Base-by-base conservation (phyloP, 2,329 filamentous ascomycete genomes). In the Periconia sp. region DNA sequence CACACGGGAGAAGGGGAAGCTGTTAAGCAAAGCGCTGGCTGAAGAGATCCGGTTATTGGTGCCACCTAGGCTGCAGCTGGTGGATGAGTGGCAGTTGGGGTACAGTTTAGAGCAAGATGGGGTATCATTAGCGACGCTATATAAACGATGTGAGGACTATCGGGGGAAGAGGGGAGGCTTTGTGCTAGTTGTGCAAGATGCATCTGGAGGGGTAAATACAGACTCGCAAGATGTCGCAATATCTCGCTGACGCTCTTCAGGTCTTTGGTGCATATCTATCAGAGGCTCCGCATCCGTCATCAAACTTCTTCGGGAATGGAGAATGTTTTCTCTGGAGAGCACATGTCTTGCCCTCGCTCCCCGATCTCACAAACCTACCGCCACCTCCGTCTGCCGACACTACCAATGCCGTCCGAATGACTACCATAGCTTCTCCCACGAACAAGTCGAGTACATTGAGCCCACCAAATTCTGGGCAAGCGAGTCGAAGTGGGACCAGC, bases 21-120 rank as follows among this genome's bases (percentile, higher is more conserved):
- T 97, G 39, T 78, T 99, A 42, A 86, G 80, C 13, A 75, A 77
- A 36, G 80, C 84, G 9, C 76, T 97, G 21, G 94, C 92, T 3
- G 94, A 97, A 73, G 94, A 97, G 74, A 96, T 97, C 43, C 82
- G 94, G 34, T 81, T 95, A 26, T 85, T 97, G 61, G 77, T 97
- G 16, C 94, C 94, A 1, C 85, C 95, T 54, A 81, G 94, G 35
- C 73, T 97, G 47, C 89, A 95, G 70, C 84, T 99, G 31, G 83
- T 87, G 47, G 92, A 96, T 56, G 83, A 87, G 48, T 99, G 94
- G 94, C 80, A 79, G 40, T 74, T 97, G 36, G 81, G 87, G 25
- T 99, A 97, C 73, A 95, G 89, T 54, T 77, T 99, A 24, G 92
- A 96, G 61, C 88, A 95, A 70, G 86, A 99, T 69, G 94, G 94